Percentiles rank a stretch among this genome's conserved stretches.
Evolutionary conservation across 768 basidiomycete genomes (phyloP).

Genomic region (Tephrocybe sp.): DNA sequence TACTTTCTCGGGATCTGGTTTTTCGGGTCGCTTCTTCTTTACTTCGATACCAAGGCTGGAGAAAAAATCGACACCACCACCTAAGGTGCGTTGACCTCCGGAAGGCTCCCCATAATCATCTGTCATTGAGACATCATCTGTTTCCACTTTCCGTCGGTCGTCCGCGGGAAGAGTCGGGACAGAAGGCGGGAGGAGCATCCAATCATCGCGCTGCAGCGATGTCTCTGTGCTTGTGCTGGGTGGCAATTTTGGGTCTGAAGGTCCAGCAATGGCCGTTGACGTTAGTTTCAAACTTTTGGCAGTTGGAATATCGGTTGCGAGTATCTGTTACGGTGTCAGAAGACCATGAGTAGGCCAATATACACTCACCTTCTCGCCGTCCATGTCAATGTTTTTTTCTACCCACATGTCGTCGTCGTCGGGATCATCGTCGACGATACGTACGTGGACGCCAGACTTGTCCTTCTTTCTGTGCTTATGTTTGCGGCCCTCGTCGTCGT

Average conservation of each 20-base stretch:
- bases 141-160: conserved; percentile 22
- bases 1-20: conserved; percentile 75
- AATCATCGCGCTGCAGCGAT: conserved; percentile 71
- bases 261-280: conserved; percentile 52
- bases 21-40: conserved; percentile 59
- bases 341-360: conserved; percentile 2
- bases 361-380: conserved; percentile 66
- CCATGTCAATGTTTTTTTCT: conserved; percentile 83
- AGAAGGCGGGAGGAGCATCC: conserved; percentile 74
- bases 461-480: conserved; percentile 45
- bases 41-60: conserved; percentile 77
- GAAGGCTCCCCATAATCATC: conserved; percentile 65
- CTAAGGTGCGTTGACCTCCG: conserved; percentile 43
- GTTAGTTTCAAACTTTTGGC: conserved; percentile 68
- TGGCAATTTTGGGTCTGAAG: conserved; percentile 49
- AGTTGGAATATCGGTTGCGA: conserved; percentile 77
- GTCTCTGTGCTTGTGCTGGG: conserved; percentile 46
- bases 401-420: conserved; percentile 81
- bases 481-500: conserved; percentile 39
- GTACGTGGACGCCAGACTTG: conserved; percentile 28
- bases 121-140: conserved; percentile 52
- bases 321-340: conserved; percentile 39
- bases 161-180: conserved; percentile 26
- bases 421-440: conserved; percentile 70
- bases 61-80: conserved; percentile 84